Percentiles rank a stretch among this genome's conserved stretches.
Conservation (phyloP, 331 rosid species). For the Rhamnella rubrinervis region DNA sequence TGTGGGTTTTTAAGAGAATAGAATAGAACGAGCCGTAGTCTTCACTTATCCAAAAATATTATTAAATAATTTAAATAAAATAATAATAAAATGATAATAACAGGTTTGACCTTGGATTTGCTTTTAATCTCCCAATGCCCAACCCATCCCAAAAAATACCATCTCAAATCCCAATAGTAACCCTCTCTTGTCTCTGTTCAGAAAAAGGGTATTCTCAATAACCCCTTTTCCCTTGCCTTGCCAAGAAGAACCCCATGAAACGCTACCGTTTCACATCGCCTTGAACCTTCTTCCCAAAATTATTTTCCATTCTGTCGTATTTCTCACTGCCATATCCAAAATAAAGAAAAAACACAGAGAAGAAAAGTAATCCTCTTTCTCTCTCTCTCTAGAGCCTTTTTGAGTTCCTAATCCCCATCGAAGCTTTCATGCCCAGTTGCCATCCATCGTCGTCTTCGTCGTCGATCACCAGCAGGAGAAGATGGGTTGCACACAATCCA, state of each 20-base stretch:
- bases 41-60: too few species aligned
- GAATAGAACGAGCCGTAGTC: too few species aligned
- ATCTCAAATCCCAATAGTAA: not conserved
- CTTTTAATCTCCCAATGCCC: too few species aligned
- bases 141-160: not conserved
- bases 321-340: not conserved
- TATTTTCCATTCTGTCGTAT: not conserved
- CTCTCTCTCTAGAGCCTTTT: not conserved
- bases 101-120: too few species aligned
- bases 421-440: too few species aligned
- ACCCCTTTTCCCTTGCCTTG: not conserved
- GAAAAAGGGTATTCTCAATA: not conserved
- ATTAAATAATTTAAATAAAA: too few species aligned
- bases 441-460: too few species aligned
- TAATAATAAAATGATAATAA: too few species aligned
- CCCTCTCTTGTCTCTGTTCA: too few species aligned
- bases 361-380: not conserved
- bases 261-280: not conserved
- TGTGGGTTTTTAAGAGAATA: too few species aligned
- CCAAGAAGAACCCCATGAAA: not conserved
- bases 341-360: not conserved
- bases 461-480: not conserved
- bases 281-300: not conserved
- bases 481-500: conserved; percentile 92
- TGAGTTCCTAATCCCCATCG: too few species aligned